These are phyloP conservation scores for Chara braunii DNA, from an alignment of 139 green algal genomes.

Conservation along the genomic window DNA sequence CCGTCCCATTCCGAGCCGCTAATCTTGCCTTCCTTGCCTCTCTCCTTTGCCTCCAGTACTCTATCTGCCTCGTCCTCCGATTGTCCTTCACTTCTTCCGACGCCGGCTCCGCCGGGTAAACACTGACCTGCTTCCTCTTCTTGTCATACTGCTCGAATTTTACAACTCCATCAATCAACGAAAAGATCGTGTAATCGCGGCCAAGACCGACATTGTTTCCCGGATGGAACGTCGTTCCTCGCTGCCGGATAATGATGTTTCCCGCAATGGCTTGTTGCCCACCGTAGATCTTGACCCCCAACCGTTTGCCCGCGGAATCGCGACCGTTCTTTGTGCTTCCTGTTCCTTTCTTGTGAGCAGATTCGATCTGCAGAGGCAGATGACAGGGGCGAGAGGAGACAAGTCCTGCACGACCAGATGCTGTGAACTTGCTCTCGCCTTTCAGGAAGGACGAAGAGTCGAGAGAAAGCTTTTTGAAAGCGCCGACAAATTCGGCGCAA, in stretches of 20 bases:
- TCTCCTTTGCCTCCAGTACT: constrained; percentile 20
- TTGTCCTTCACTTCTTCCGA: constrained; percentile 19
- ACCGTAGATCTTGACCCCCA: constrained; percentile 93
- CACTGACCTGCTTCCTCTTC: constrained; percentile 40
- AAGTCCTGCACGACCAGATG: too few relatives aligned
- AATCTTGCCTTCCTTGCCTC: constrained; percentile 19
- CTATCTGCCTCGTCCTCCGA: constrained; percentile 22
- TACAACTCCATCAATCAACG: constrained; percentile 75
- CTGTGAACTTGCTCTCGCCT: too few relatives aligned
- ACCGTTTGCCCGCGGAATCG: constrained; percentile 79
- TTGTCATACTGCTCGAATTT: constrained; percentile 67
- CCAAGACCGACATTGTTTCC: constrained; percentile 74
- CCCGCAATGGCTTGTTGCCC: constrained; percentile 83
- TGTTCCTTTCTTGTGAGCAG: constrained; percentile 76
- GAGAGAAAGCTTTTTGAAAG: too few relatives aligned
- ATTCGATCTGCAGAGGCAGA: constrained; percentile 43
- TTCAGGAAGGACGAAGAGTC: too few relatives aligned
- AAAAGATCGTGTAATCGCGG: constrained; percentile 91
- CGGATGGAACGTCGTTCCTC: constrained; percentile 53
- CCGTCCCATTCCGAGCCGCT: too few relatives aligned
- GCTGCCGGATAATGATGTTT: constrained; percentile 91
- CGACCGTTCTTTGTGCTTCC: constrained; percentile 96
- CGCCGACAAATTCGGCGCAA: too few relatives aligned
- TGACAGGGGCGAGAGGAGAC: too few relatives aligned
- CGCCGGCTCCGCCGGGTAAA: constrained; percentile 17